phyloP scores from a whole-genome alignment of 2,329 filamentous ascomycete genomes.

The Exophiala mesophila region DNA sequence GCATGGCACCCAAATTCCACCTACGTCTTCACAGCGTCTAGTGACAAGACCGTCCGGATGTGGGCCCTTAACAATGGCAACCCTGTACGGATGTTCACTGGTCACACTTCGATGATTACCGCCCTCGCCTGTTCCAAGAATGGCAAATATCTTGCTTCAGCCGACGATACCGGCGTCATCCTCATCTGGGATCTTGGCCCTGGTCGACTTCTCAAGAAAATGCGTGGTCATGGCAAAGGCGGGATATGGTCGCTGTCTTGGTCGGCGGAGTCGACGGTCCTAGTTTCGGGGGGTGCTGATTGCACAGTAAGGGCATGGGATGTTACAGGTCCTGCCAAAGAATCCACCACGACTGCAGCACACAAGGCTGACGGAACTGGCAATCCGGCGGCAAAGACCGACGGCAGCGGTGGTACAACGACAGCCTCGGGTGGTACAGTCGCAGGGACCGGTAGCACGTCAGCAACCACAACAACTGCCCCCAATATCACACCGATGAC shows the following conservation, averaged over 20 bases:
- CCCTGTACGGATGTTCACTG: constrained; percentile 85
- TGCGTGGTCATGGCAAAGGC: constrained; percentile 87
- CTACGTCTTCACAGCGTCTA: constrained; percentile 89
- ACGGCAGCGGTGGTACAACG: constrained; percentile 33
- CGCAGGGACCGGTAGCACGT: constrained; percentile 1
- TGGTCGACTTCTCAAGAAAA: constrained; percentile 80
- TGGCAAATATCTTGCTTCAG: constrained; percentile 85
- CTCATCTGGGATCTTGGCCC: constrained; percentile 91
- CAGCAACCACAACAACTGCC: constrained; percentile 39
- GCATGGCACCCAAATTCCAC: constrained; percentile 91
- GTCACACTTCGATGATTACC: constrained; percentile 82
- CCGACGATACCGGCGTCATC: constrained; percentile 82
- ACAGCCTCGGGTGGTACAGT: constrained; percentile 45
- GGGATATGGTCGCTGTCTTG: constrained; percentile 92
- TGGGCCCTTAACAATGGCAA: constrained; percentile 88
- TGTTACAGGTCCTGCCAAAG: constrained; percentile 65
- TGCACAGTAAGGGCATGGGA: constrained; percentile 94
- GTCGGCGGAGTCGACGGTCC: constrained; percentile 83
- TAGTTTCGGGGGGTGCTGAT: constrained; percentile 87
- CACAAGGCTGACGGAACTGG: constrained; percentile 30
- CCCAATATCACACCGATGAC: constrained; percentile 42
- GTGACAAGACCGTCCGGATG: constrained; percentile 93
- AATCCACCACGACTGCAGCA: constrained; percentile 45
- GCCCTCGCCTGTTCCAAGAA: constrained; percentile 79
- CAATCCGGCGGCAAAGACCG: constrained; percentile 1